phyloP scores from a whole-genome alignment of 179 eudicot genomes.

The Amaranthus tricolor region DNA sequence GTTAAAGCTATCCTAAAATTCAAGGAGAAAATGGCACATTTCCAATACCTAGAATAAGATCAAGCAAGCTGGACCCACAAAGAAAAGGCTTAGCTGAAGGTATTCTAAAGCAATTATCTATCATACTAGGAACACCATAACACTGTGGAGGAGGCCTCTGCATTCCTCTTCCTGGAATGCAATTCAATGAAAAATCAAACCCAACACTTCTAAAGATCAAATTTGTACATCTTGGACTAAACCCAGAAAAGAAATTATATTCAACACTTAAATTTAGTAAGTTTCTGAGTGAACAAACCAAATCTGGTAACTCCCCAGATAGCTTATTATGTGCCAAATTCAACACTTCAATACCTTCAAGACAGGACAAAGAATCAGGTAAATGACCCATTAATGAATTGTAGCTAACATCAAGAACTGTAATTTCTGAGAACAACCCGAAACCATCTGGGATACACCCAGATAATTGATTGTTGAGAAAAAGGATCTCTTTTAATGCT shows the following conservation, averaged over 20 bases:
- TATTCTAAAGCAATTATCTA: conserved; percentile 53
- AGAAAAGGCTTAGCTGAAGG: conserved; percentile 43
- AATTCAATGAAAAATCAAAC: conserved; percentile 69
- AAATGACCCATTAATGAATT: conserved; percentile 80
- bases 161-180: conserved; percentile 63
- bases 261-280: conserved; percentile 64
- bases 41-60: conserved; percentile 21
- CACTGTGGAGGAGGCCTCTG: conserved; percentile 80
- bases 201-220: conserved; percentile 46
- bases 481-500: conserved; percentile 61
- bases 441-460: conserved; percentile 82
- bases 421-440: conserved; percentile 69
- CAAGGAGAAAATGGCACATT: conserved; percentile 23
- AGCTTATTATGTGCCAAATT: conserved; percentile 69
- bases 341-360: conserved; percentile 57
- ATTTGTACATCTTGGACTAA: conserved; percentile 51
- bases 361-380: conserved; percentile 77
- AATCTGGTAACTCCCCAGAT: conserved; percentile 68
- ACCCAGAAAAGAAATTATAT: conserved; percentile 82
- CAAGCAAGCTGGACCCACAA: conserved; percentile 34
- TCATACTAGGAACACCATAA: conserved; percentile 47
- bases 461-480: conserved; percentile 63
- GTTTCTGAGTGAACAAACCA: conserved; percentile 60
- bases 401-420: conserved; percentile 71
- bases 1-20: neutral